Base-by-base conservation (phyloP, 2,329 filamentous ascomycete species). In the Claviceps arundinis region DNA sequence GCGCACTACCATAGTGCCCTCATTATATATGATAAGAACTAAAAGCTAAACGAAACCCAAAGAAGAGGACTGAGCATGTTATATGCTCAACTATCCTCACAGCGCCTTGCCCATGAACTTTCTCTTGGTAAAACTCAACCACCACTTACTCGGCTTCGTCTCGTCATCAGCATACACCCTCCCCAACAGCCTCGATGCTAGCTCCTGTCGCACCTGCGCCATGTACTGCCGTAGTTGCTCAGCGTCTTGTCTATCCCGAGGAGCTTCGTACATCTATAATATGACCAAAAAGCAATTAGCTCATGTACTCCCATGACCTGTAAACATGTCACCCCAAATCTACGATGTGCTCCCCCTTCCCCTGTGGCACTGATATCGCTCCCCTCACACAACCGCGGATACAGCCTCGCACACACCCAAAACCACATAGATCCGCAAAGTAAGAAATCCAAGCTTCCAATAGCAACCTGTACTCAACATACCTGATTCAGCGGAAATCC, bases 101-200 rank as follows among this genome's bases (percentile, higher is more conserved):
- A 93, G 73, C 59, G 81, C 80, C 81, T 97, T 97, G 68, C 90
- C 90, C 93, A 98, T 97, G 67, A 98, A 98, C 81, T 96, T 96
- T 73, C 93, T 84, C 83, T 97, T 97, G 51, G 87, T 88, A 68
- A 96, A 98, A 76, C 93, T 97, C 68, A 98, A 72, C 93, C 93
- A 98, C 88, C 91, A 97, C 82, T 94, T 80, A 69, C 73, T 79
- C 52, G 81, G 80, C 70, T 79, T 80, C 71, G 87, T 69, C 75
- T 90, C 70, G 65, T 80, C 69, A 72, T 90, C 89, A 52, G 86
- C 84, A 67, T 95, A 98, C 58, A 98, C 84, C 60, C 90, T 80
- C 50, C 86, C 85, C 65, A 96, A 72, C 72, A 98, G 75, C 66
- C 93, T 78, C 53, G 77, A 72, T 4, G 90, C 90, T 56, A 97